These are phyloP conservation scores for Coemansia sp. DNA, from an alignment of 192 early-diverging fungal genomes.

Conservation along the genomic window DNA sequence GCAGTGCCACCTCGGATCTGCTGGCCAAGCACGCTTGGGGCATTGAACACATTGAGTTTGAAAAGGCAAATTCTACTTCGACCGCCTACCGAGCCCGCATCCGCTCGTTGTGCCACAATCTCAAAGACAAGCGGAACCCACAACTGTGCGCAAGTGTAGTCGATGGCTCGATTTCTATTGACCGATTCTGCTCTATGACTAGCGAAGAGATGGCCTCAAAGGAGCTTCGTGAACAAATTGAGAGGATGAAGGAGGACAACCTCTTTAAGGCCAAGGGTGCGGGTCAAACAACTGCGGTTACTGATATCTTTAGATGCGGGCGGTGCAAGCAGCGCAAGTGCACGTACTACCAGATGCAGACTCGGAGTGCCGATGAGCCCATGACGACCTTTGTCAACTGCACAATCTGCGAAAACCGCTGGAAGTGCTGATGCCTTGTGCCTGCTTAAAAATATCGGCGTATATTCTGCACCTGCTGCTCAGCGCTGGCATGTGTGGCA, in stretches of 20 bases:
- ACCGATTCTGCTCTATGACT: slow-evolving; percentile 75
- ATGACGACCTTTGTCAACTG: slow-evolving; percentile 99
- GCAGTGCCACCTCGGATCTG: slow-evolving; percentile 54
- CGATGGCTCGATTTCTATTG: slow-evolving; percentile 62
- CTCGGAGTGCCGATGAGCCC: slow-evolving; percentile 95
- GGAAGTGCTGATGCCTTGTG: slow-evolving; percentile 64
- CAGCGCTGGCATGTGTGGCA: too few species aligned
- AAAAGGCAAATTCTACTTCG: slow-evolving; percentile 53
- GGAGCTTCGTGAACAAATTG: slow-evolving; percentile 69
- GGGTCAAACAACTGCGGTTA: slow-evolving; percentile 72
- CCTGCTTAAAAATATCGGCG: not conserved
- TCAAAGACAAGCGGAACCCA: slow-evolving; percentile 78
- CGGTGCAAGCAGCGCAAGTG: slow-evolving; percentile 86
- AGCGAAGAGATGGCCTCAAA: slow-evolving; percentile 92
- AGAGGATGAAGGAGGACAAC: slow-evolving; percentile 69
- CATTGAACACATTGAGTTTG: slow-evolving; percentile 67
- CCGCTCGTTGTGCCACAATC: slow-evolving; percentile 73
- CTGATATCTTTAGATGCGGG: slow-evolving; percentile 92
- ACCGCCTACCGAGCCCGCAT: slow-evolving; percentile 73
- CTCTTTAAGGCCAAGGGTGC: slow-evolving; percentile 80
- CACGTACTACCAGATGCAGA: slow-evolving; percentile 96
- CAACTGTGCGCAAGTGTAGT: slow-evolving; percentile 69
- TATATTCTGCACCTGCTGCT: too few species aligned
- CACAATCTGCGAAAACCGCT: slow-evolving; percentile 76
- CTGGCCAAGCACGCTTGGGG: slow-evolving; percentile 56